Conservation (phyloP, 495 filamentous ascomycete species). For the Bathelium albidoporum region DNA sequence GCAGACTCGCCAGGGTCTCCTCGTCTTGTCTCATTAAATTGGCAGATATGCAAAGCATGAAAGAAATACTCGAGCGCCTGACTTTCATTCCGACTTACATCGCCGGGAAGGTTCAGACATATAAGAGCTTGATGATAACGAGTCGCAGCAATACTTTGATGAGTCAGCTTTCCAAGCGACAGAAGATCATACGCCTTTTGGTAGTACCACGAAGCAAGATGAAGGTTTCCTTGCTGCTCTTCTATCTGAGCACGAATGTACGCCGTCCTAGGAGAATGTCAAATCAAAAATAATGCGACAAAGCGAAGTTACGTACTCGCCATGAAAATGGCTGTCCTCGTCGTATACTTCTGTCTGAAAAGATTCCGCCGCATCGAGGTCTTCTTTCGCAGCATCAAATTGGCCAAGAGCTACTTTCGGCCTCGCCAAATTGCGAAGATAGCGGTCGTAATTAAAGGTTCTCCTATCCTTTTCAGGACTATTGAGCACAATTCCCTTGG, state of each 20-base stretch:
- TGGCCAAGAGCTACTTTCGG: not conserved
- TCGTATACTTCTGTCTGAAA: not conserved
- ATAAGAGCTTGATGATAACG: not conserved
- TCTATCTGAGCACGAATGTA: not conserved
- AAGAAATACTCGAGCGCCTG: not conserved
- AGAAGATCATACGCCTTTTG: not conserved
- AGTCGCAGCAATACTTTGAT: not conserved
- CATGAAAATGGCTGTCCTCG: not conserved
- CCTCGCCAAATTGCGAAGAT: not conserved
- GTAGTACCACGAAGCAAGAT: not conserved
- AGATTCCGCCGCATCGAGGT: not conserved
- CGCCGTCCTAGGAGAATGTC: not conserved
- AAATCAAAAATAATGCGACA: not conserved
- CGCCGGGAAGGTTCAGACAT: not conserved
- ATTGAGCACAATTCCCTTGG: not conserved
- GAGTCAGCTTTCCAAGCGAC: not conserved
- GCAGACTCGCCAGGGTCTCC: not conserved
- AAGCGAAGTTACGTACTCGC: not conserved
- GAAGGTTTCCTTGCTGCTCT: not conserved
- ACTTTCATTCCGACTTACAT: not conserved
- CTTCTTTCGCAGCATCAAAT: not conserved
- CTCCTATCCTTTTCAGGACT: not conserved
- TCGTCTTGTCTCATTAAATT: not conserved
- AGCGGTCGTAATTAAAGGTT: not conserved
- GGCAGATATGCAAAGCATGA: not conserved